phyloP scores from a whole-genome alignment of 371 early-diverging fungal genomes.

The Quaeritorhiza haematococci region DNA sequence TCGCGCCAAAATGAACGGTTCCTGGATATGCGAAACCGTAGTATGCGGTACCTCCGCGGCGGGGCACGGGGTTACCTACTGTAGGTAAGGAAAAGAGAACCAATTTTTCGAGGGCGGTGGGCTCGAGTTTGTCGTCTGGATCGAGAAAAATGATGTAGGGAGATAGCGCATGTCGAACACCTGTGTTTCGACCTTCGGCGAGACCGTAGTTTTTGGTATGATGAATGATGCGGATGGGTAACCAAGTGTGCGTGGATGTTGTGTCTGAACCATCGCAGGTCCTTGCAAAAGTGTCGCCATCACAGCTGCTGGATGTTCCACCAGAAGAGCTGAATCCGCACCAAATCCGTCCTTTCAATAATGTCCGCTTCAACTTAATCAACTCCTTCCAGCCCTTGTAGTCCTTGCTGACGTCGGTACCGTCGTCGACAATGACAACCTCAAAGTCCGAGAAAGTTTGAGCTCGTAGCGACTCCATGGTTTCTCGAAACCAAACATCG shows the following conservation, averaged over 20 bases:
- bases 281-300: not conserved
- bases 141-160: constrained; percentile 26
- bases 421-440: constrained; percentile 29
- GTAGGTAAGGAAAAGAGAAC: constrained; percentile 6
- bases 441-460: constrained; percentile 27
- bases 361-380: not conserved
- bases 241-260: too few species aligned
- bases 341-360: constrained; percentile 1
- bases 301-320: too few species aligned
- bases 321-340: too few species aligned
- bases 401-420: too few species aligned
- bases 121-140: constrained; percentile 24
- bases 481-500: constrained; percentile 17
- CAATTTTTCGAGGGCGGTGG: constrained; percentile 25
- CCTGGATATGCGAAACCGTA: constrained; percentile 17
- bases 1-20: constrained; percentile 13
- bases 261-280: not conserved
- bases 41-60: not conserved
- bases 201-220: constrained; percentile 22
- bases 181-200: constrained; percentile 27
- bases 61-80: not conserved
- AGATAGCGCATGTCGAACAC: constrained; percentile 13
- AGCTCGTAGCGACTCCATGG: constrained; percentile 11
- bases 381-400: too few species aligned
- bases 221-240: constrained; percentile 16